Percentiles rank a stretch among this genome's conserved stretches.
phyloP scores from a whole-genome alignment of 306 rosid species.

The Medicago ruthenica region DNA sequence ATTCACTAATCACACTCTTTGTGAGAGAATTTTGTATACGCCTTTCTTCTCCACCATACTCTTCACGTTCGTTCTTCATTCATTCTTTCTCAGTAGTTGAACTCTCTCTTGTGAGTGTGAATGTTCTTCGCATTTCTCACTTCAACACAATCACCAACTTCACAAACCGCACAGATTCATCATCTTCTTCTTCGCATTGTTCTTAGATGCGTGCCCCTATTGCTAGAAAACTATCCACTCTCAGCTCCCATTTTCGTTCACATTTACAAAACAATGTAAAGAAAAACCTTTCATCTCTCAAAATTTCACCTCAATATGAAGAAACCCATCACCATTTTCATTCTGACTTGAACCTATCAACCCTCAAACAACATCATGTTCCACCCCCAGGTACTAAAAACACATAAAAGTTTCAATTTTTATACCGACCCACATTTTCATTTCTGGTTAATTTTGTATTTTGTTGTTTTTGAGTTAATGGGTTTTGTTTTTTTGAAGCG shows the following conservation, averaged over 20 bases:
- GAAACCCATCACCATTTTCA: constrained; percentile 2
- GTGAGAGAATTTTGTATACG: too few relatives aligned
- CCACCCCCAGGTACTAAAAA: constrained; percentile 9
- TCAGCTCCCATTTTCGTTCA: constrained; percentile 20
- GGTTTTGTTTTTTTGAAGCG: background rate
- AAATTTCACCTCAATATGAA: background rate
- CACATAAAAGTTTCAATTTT: constrained; percentile 36
- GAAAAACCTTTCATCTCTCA: background rate
- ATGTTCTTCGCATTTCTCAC: too few relatives aligned
- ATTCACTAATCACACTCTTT: too few relatives aligned
- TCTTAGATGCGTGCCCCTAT: constrained; percentile 46
- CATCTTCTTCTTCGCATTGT: background rate
- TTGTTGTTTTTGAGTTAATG: constrained; percentile 5
- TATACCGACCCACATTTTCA: constrained; percentile 11
- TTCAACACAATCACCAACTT: too few relatives aligned
- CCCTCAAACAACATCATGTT: too few relatives aligned
- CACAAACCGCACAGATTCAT: too few relatives aligned
- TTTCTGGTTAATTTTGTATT: constrained; percentile 3
- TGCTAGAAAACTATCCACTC: constrained; percentile 46
- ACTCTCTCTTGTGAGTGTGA: too few relatives aligned
- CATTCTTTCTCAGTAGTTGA: too few relatives aligned
- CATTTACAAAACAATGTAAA: background rate
- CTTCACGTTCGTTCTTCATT: too few relatives aligned
- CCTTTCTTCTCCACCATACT: too few relatives aligned
- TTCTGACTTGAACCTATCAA: background rate